These are phyloP conservation scores for Acacia crassicarpa DNA, from an alignment of 306 rosid species.

Conservation along the genomic window DNA sequence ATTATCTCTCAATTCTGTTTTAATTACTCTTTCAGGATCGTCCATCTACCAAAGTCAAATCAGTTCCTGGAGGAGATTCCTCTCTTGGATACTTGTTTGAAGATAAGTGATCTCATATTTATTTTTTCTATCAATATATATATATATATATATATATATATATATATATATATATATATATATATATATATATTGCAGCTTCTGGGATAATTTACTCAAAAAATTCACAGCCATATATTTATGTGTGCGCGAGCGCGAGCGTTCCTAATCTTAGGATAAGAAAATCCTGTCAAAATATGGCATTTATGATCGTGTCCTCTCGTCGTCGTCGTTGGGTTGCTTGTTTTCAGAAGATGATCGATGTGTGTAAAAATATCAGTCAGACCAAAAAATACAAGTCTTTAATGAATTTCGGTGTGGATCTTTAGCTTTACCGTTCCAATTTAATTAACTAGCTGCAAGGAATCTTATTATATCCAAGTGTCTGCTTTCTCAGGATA, in stretches of 20 bases:
- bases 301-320: background rate
- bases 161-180: no score
- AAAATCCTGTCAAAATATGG: background rate
- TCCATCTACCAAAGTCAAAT: slow-evolving; percentile 74
- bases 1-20: background rate
- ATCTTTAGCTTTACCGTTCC: background rate
- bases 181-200: background rate
- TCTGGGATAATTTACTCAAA: background rate
- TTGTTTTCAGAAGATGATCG: background rate
- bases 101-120: slow-evolving; percentile 47
- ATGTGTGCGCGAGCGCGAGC: no score
- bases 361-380: background rate
- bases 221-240: background rate
- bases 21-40: slow-evolving; percentile 50
- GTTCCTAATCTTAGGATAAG: background rate
- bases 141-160: no score
- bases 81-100: slow-evolving; percentile 89
- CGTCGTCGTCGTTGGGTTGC: background rate
- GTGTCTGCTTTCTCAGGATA: background rate
- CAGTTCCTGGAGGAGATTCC: slow-evolving; percentile 86
- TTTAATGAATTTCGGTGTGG: background rate
- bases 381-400: background rate
- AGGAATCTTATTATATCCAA: background rate
- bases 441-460: background rate
- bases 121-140: no score